phyloP scores from a whole-genome alignment of 768 basidiomycete genomes.

The Phanerochaete sordida region DNA sequence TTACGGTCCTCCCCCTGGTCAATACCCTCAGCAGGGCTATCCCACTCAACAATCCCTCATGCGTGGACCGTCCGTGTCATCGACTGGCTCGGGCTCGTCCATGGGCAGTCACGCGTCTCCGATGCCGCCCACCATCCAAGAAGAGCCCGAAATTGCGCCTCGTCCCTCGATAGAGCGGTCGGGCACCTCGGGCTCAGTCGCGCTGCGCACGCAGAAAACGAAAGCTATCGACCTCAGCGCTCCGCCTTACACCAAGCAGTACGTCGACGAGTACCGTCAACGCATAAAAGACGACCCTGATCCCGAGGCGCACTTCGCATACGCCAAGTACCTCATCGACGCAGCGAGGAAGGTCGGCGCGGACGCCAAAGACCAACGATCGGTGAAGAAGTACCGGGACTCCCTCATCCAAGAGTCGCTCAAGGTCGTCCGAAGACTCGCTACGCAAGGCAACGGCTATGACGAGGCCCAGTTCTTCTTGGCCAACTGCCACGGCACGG shows the following conservation, averaged over 20 bases:
- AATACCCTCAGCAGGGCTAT: background rate
- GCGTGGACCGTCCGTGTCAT: conserved; percentile 14
- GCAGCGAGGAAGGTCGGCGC: conserved; percentile 90
- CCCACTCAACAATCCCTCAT: conserved; percentile 9
- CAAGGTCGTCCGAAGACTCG: conserved; percentile 89
- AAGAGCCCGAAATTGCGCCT: conserved; percentile 50
- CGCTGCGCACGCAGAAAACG: conserved; percentile 58
- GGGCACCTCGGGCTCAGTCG: conserved; percentile 53
- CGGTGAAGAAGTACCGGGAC: conserved; percentile 90
- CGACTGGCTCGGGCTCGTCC: conserved; percentile 19
- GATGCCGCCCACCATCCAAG: conserved; percentile 16
- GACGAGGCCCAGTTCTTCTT: conserved; percentile 98
- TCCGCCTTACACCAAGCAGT: conserved; percentile 91
- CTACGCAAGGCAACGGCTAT: conserved; percentile 88
- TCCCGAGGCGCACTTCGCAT: conserved; percentile 95
- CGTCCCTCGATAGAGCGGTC: conserved; percentile 56
- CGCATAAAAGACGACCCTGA: conserved; percentile 98
- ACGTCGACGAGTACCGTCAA: conserved; percentile 96
- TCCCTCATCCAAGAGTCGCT: conserved; percentile 82
- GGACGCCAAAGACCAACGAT: conserved; percentile 70
- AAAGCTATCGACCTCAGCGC: conserved; percentile 81
- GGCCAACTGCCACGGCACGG: conserved; percentile 95
- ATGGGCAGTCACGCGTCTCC: conserved; percentile 1
- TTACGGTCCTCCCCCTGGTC: background rate
- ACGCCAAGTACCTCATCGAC: conserved; percentile 98